Evolutionary conservation across 2,329 filamentous ascomycete species (phyloP), one percentile per base, ranked within the genome.

Genomic region (Ceratocystis eucalypticola): DNA sequence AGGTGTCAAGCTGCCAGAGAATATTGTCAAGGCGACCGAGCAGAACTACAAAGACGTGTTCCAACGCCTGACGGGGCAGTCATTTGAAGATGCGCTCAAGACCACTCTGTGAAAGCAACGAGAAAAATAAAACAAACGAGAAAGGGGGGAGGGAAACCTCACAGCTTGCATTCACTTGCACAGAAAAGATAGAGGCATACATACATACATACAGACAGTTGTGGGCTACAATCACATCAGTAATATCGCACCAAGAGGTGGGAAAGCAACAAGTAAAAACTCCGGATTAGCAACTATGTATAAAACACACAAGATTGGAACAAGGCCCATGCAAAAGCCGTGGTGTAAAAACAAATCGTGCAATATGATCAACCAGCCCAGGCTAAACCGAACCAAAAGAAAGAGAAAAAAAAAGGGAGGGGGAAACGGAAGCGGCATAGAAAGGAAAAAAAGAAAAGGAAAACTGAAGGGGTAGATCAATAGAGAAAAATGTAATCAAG

Each of bases 11-110:
- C 87, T 96, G 79, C 86, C 88, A 0, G 81, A 85, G 3, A 86
- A 92, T 64, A 80, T 96, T 66, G 84, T 86, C 20, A 73, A 78
- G 70, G 82, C 84, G 72, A 96, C 91, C 2, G 80, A 80, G 45
- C 81, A 79, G 66, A 89, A 88, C 76, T 96, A 96, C 73, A 78
- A 77, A 70, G 89, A 95, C 74, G 89, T 88, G 0, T 95, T 84
- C 75, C 78, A 84, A 76, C 81, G 78, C 75, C 76, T 89, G 69
- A 86, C 84, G 2, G 84, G 85, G 3, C 76, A 78, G 69, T 76
- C 75, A 50, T 78, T 79, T 70, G 74, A 75, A 37, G 71, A 74
- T 61, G 71, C 70, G 10, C 63, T 69, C 3, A 65, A 68, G 62
- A 45, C 25, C 45, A 22, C 57, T 10, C 25, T 67, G 44, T 61